Evolutionary conservation across 2,329 filamentous ascomycete species (phyloP).

Genomic region (Paraconiothyrium brasiliense): DNA sequence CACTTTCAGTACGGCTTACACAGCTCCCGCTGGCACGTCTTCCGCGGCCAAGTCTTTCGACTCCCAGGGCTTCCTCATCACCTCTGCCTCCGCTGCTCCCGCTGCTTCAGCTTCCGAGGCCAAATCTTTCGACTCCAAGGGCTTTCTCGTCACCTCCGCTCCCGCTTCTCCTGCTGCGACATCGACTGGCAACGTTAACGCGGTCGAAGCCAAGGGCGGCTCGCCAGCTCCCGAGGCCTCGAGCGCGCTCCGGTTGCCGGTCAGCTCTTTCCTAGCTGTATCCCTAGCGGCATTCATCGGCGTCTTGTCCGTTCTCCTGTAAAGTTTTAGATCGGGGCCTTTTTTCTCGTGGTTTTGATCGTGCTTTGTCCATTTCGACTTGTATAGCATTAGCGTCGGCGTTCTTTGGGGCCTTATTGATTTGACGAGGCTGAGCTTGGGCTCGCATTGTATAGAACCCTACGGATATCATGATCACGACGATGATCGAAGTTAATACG

Average conservation of each 20-base stretch:
- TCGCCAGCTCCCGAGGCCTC: constrained; percentile 26
- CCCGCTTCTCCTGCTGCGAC: constrained; percentile 16
- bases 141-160: constrained; percentile 53
- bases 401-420: background rate
- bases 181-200: constrained; percentile 6
- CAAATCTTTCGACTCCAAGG: constrained; percentile 54
- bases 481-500: constrained; percentile 14
- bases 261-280: constrained; percentile 22
- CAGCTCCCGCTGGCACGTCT: constrained; percentile 47
- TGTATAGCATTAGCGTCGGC: constrained; percentile 15
- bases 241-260: constrained; percentile 24
- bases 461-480: constrained; percentile 11
- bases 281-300: constrained; percentile 33
- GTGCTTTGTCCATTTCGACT: constrained; percentile 1
- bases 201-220: constrained; percentile 19
- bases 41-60: constrained; percentile 56
- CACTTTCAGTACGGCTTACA: constrained; percentile 59
- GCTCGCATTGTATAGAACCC: background rate
- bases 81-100: constrained; percentile 25
- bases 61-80: constrained; percentile 57
- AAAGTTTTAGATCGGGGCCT: constrained; percentile 18
- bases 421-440: constrained; percentile 1
- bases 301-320: constrained; percentile 29
- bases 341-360: constrained; percentile 12
- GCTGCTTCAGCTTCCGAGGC: constrained; percentile 36